Conservation (phyloP, 208 protist species). For the Kentomonas sorsogonicus region DNA sequence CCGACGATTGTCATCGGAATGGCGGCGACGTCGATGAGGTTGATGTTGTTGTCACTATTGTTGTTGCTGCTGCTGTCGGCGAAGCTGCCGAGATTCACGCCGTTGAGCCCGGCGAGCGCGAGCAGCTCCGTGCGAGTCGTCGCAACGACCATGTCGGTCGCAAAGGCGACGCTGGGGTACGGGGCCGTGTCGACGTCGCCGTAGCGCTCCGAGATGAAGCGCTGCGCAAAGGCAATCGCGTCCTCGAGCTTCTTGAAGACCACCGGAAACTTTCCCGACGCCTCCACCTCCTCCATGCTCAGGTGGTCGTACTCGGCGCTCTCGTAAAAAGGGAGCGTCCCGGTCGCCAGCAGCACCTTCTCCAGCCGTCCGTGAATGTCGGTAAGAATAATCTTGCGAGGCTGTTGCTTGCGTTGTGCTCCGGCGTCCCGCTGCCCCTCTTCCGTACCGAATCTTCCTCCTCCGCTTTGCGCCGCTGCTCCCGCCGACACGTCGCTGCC, state of each 20-base stretch:
- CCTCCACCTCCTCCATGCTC: constrained; percentile 22
- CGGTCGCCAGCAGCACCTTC: constrained; percentile 36
- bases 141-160: constrained; percentile 35
- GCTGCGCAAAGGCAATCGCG: constrained; percentile 37
- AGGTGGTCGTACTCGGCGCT: constrained; percentile 42
- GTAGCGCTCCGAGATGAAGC: constrained; percentile 34
- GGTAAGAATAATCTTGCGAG: constrained; percentile 35
- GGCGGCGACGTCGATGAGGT: neutral
- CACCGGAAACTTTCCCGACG: constrained; percentile 35
- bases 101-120: neutral
- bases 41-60: neutral
- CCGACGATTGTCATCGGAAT: neutral
- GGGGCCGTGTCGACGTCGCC: constrained; percentile 43
- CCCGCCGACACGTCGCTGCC: neutral
- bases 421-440: neutral
- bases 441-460: too few relatives aligned
- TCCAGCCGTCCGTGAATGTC: constrained; percentile 45
- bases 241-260: constrained; percentile 41
- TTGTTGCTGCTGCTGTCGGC: neutral
- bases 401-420: constrained; percentile 8
- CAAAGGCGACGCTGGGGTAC: constrained; percentile 48
- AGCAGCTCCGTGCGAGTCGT: constrained; percentile 10
- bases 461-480: too few relatives aligned
- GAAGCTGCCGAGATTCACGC: neutral
- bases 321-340: constrained; percentile 37